Evolutionary conservation across 257 asterid genomes (phyloP).

Genomic region (Nicotiana undulata): DNA sequence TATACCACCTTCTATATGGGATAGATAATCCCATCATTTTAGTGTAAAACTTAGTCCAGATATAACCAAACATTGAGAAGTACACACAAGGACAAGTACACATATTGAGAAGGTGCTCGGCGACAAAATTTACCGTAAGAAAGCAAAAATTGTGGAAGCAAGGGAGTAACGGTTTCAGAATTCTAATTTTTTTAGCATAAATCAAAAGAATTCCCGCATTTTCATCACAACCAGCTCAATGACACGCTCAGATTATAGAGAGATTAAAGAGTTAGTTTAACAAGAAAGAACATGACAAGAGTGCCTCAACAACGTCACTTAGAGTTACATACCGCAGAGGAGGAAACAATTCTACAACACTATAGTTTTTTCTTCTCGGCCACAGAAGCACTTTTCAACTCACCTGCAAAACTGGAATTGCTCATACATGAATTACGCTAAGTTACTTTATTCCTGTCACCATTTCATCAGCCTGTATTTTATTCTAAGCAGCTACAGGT

Average conservation of each 20-base stretch:
- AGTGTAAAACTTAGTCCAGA: too few relatives aligned
- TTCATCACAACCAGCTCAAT: background rate
- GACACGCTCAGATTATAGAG: background rate
- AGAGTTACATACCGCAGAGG: constrained; percentile 16
- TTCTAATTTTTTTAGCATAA: background rate
- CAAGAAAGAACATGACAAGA: background rate
- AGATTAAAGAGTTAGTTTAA: background rate
- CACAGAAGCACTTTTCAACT: constrained; percentile 21
- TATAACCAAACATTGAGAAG: too few relatives aligned
- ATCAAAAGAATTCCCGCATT: background rate
- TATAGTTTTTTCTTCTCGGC: constrained; percentile 18
- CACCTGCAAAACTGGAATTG: constrained; percentile 46
- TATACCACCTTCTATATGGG: too few relatives aligned
- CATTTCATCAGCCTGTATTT: constrained; percentile 11
- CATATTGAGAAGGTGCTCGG: background rate
- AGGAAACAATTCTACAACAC: constrained; percentile 28
- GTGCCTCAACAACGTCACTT: constrained; percentile 13
- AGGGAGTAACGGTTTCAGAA: background rate
- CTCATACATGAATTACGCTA: constrained; percentile 5
- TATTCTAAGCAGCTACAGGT: constrained; percentile 45
- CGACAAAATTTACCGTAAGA: background rate
- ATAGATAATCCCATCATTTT: too few relatives aligned
- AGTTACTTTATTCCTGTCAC: constrained; percentile 23
- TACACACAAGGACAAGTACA: too few relatives aligned
- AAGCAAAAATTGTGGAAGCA: background rate